These are phyloP conservation scores for Ganoderma sinense DNA, from an alignment of 1,284 basidiomycete species.

Conservation along the genomic window DNA sequence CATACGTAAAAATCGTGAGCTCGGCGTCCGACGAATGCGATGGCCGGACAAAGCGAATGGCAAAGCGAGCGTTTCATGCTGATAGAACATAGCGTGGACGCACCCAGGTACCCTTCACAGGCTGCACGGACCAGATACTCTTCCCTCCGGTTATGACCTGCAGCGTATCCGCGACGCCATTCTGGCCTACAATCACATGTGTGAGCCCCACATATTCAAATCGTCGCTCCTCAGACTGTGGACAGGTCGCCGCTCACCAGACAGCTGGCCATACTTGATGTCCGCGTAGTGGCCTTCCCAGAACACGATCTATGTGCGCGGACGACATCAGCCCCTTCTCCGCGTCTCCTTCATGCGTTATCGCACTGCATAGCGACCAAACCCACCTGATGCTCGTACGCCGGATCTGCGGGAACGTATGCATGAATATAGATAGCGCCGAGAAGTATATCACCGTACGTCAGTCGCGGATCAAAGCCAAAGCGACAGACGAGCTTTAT, in stretches of 20 bases:
- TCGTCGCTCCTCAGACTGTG: not conserved
- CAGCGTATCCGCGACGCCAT: slow-evolving; percentile 35
- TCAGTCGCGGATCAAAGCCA: not conserved
- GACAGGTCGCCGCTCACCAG: slow-evolving; percentile 15
- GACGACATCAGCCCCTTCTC: not conserved
- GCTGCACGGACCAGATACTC: slow-evolving; percentile 37
- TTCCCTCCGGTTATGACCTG: slow-evolving; percentile 38
- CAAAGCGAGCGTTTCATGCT: not conserved
- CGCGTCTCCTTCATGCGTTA: not conserved
- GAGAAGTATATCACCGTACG: not conserved
- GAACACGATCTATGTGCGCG: slow-evolving; percentile 32
- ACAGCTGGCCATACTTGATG: slow-evolving; percentile 37
- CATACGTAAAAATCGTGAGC: not conserved
- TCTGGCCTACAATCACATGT: slow-evolving; percentile 29
- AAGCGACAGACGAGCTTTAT: not conserved
- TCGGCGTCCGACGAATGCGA: not conserved
- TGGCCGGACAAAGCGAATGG: not conserved
- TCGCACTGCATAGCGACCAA: not conserved
- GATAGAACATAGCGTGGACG: slow-evolving; percentile 4
- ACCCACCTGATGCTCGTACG: slow-evolving; percentile 37
- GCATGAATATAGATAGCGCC: not conserved
- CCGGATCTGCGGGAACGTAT: slow-evolving; percentile 27
- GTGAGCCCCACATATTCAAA: not conserved
- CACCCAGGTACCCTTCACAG: slow-evolving; percentile 38
- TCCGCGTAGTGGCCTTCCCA: slow-evolving; percentile 37